Percentiles rank a stretch among this genome's conserved stretches.
Conservation (phyloP, 2,329 filamentous ascomycete genomes). For the Biscogniauxia sp. region DNA sequence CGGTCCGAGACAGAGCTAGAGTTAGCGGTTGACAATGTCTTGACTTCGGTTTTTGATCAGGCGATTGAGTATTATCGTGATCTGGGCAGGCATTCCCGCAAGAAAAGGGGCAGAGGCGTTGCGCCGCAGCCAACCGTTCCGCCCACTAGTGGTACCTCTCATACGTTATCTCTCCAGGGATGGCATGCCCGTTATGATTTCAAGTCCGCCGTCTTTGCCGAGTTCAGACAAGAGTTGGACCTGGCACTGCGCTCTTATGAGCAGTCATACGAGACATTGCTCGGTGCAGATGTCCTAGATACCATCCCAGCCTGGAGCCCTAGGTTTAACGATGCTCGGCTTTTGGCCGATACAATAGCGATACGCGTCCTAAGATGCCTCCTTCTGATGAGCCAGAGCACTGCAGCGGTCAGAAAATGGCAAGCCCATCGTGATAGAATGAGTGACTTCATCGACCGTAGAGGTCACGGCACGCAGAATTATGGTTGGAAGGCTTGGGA, state of each 20-base stretch:
- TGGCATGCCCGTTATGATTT: slow-evolving; percentile 96
- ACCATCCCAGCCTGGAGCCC: slow-evolving; percentile 86
- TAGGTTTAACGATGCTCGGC: slow-evolving; percentile 88
- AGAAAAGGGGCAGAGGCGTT: slow-evolving; percentile 78
- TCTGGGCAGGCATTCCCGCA: slow-evolving; percentile 83
- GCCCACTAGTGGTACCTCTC: slow-evolving; percentile 79
- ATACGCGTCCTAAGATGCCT: slow-evolving; percentile 80
- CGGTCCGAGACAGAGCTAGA: slow-evolving; percentile 69
- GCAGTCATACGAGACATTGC: slow-evolving; percentile 78
- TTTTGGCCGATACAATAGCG: slow-evolving; percentile 77
- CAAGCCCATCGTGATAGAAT: slow-evolving; percentile 71
- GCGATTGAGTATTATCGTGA: slow-evolving; percentile 92
- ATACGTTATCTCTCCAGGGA: slow-evolving; percentile 77
- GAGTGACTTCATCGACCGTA: slow-evolving; percentile 73
- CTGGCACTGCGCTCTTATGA: slow-evolving; percentile 82
- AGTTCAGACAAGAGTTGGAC: slow-evolving; percentile 92
- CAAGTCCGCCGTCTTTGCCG: slow-evolving; percentile 85
- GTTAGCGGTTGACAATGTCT: slow-evolving; percentile 69
- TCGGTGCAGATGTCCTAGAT: slow-evolving; percentile 82
- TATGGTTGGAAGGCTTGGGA: slow-evolving; percentile 97
- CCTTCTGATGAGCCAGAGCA: slow-evolving; percentile 76
- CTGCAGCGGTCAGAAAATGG: slow-evolving; percentile 78
- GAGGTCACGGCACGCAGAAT: slow-evolving; percentile 80
- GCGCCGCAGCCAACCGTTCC: slow-evolving; percentile 80
- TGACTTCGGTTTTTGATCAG: slow-evolving; percentile 69